These are phyloP conservation scores for Corymbia calophylla DNA, from an alignment of 441 rosid genomes.

Conservation along the genomic window DNA sequence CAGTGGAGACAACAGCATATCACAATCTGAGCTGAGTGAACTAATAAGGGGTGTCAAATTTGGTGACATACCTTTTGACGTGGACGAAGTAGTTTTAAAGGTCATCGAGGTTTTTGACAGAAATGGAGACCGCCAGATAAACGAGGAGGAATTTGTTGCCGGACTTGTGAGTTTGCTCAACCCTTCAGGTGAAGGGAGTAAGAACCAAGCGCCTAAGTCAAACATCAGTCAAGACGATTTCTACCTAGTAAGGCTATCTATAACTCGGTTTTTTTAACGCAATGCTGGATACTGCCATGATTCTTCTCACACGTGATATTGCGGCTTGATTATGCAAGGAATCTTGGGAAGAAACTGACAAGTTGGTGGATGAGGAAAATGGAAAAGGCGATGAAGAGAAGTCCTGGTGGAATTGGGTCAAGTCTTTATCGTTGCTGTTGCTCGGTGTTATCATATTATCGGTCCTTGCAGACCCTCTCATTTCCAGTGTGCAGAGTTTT, in stretches of 20 bases:
- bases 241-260: slow-evolving; percentile 6
- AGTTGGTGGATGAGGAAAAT: neutral
- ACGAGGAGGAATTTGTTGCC: slow-evolving; percentile 9
- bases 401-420: neutral
- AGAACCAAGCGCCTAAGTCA: neutral
- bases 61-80: slow-evolving; percentile 3
- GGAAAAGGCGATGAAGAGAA: neutral
- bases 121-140: slow-evolving; percentile 1
- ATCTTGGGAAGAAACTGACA: slow-evolving; percentile 10
- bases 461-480: slow-evolving; percentile 7
- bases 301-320: neutral
- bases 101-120: slow-evolving; percentile 9
- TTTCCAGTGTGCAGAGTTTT: slow-evolving; percentile 15
- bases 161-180: slow-evolving; percentile 9
- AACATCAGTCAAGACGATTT: neutral
- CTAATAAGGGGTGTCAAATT: slow-evolving; percentile 6
- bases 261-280: neutral
- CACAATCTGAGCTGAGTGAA: slow-evolving; percentile 10
- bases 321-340: neutral
- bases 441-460: neutral
- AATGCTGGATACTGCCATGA: neutral
- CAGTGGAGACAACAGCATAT: slow-evolving; percentile 6
- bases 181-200: neutral
- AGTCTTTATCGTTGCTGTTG: neutral
- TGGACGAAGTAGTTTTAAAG: slow-evolving; percentile 5